Evolutionary conservation across 352 stramenopile species (phyloP).

Genomic region (Phytopythium helicoides): DNA sequence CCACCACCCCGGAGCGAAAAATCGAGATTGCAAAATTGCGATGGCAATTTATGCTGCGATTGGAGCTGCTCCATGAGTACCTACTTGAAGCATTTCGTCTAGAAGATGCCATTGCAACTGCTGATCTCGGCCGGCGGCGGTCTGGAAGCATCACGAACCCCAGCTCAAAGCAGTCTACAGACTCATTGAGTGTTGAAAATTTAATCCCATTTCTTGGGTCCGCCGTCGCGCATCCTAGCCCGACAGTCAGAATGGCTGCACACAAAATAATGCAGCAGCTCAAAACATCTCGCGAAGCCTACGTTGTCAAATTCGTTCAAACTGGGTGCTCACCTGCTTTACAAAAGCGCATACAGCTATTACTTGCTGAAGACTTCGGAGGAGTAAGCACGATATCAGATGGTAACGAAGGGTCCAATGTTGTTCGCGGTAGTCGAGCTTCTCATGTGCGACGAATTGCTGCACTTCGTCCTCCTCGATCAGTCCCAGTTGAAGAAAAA

Average conservation of each 20-base stretch:
- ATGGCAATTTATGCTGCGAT: slow-evolving; percentile 59
- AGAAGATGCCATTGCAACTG: slow-evolving; percentile 5
- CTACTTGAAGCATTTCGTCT: slow-evolving; percentile 12
- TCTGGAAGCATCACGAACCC: background rate
- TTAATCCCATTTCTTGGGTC: slow-evolving; percentile 74
- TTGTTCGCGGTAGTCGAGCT: slow-evolving; percentile 62
- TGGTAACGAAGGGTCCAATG: slow-evolving; percentile 39
- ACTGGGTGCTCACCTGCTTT: slow-evolving; percentile 54
- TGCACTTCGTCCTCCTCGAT: slow-evolving; percentile 58
- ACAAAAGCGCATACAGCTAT: slow-evolving; percentile 50
- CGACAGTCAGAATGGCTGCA: slow-evolving; percentile 30
- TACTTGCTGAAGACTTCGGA: slow-evolving; percentile 36
- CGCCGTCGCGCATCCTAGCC: slow-evolving; percentile 54
- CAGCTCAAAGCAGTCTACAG: slow-evolving; percentile 19
- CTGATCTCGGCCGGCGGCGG: slow-evolving; percentile 21
- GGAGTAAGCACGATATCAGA: slow-evolving; percentile 50
- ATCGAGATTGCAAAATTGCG: slow-evolving; percentile 47
- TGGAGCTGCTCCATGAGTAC: slow-evolving; percentile 66
- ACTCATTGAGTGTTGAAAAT: slow-evolving; percentile 58
- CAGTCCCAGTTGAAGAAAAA: slow-evolving; percentile 66
- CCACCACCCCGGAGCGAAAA: slow-evolving; percentile 33
- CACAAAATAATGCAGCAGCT: slow-evolving; percentile 48
- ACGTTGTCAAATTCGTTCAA: slow-evolving; percentile 48
- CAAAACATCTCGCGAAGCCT: slow-evolving; percentile 23
- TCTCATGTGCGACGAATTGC: slow-evolving; percentile 75